Evolutionary conservation across 768 basidiomycete species (phyloP).

Genomic region (Mycena olivaceomarginata): DNA sequence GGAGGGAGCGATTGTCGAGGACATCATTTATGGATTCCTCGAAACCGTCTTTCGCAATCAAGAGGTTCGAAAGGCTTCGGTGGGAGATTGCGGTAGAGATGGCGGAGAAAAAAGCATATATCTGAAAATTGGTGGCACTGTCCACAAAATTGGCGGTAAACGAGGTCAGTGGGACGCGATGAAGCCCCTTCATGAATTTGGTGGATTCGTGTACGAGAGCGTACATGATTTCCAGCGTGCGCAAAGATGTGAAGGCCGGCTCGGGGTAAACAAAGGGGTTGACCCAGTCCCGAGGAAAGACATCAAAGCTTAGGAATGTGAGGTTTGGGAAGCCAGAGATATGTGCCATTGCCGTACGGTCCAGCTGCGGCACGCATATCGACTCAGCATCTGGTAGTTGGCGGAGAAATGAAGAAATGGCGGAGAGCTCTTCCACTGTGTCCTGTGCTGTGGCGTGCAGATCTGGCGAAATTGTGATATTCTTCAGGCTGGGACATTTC

Average conservation of each 20-base stretch:
- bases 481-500: neutral
- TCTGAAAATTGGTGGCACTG: neutral
- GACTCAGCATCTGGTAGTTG: neutral
- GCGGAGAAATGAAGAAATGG: neutral
- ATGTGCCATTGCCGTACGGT: neutral
- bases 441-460: too few species aligned
- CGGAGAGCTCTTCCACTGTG: neutral
- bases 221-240: neutral
- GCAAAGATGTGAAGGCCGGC: neutral
- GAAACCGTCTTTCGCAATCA: neutral
- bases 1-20: neutral
- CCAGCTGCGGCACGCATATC: neutral
- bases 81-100: neutral
- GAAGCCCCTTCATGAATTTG: neutral
- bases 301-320: neutral
- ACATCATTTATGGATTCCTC: neutral
- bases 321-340: neutral
- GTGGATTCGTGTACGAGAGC: neutral
- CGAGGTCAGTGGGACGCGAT: neutral
- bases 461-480: neutral
- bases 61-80: neutral
- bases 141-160: neutral
- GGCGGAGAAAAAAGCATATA: neutral
- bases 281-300: neutral
- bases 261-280: neutral